These are phyloP conservation scores for Aspergillus sclerotiicarbonarius DNA, from an alignment of 495 filamentous ascomycete genomes.

Conservation along the genomic window DNA sequence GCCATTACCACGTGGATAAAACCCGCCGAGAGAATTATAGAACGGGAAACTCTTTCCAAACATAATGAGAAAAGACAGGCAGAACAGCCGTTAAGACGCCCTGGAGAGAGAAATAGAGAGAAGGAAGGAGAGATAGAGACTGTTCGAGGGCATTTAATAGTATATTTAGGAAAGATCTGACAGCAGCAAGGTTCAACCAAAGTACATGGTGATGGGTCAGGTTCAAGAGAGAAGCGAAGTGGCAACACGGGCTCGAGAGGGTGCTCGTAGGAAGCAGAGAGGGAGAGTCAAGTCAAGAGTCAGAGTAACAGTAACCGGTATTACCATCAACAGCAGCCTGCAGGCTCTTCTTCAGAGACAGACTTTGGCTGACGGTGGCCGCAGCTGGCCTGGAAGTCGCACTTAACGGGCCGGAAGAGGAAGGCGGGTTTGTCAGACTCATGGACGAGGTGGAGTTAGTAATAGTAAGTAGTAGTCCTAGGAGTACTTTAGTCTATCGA, in stretches of 20 bases:
- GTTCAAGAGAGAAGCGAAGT: constrained; percentile 15
- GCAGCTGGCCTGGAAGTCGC: constrained; percentile 40
- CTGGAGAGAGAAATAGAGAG: constrained; percentile 2
- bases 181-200: constrained; percentile 12
- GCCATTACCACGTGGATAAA: constrained; percentile 51
- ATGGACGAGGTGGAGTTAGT: constrained; percentile 24
- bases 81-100: constrained; percentile 9
- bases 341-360: constrained; percentile 68
- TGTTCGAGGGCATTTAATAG: neutral
- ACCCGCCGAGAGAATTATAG: constrained; percentile 41
- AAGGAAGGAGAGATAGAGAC: constrained; percentile 6
- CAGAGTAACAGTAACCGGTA: constrained; percentile 17
- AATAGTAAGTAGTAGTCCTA: constrained; percentile 1
- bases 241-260: constrained; percentile 5
- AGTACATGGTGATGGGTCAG: constrained; percentile 20
- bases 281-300: constrained; percentile 15
- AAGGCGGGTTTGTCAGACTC: constrained; percentile 57
- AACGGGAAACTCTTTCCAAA: constrained; percentile 45
- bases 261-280: neutral
- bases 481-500: neutral
- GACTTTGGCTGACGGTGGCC: constrained; percentile 49
- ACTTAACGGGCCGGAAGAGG: constrained; percentile 51
- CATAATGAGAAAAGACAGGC: constrained; percentile 34
- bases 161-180: constrained; percentile 5
- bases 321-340: constrained; percentile 81